Percentiles rank a stretch among this genome's conserved stretches.
Conservation (phyloP, 495 filamentous ascomycete species). For the Penicillium alfredii region DNA sequence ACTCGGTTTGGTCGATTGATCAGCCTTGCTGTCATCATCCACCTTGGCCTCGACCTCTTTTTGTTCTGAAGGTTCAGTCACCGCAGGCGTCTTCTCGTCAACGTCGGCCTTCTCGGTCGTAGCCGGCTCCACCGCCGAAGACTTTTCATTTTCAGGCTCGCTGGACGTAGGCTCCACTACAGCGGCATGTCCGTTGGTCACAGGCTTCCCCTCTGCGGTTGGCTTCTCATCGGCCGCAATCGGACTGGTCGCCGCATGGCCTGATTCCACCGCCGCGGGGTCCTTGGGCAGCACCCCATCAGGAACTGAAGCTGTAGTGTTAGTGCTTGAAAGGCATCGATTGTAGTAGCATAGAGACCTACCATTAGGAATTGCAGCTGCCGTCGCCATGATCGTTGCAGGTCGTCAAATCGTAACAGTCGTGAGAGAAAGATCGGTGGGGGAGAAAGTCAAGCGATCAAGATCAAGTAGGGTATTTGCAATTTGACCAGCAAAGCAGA, state of each 20-base stretch:
- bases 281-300: constrained; percentile 21
- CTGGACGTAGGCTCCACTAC: background rate
- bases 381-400: constrained; percentile 17
- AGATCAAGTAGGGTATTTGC: constrained; percentile 10
- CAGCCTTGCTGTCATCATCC: too few species aligned
- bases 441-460: constrained; percentile 6
- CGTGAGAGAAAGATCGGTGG: constrained; percentile 15
- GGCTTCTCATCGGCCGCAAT: constrained; percentile 11
- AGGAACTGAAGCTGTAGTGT: constrained; percentile 6
- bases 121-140: background rate
- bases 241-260: constrained; percentile 7
- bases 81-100: too few species aligned
- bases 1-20: too few species aligned
- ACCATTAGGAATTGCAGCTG: constrained; percentile 22
- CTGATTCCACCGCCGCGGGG: constrained; percentile 11
- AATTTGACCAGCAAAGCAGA: constrained; percentile 25
- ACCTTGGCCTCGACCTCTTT: too few species aligned
- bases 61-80: too few species aligned
- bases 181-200: background rate
- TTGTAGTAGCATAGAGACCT: background rate
- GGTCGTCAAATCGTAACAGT: constrained; percentile 19
- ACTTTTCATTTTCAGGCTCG: background rate
- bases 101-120: too few species aligned
- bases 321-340: background rate
- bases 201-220: background rate